Percentiles rank a stretch among this genome's conserved stretches.
phyloP scores from a whole-genome alignment of 2,329 filamentous ascomycete genomes.

The Penicillium sp. region DNA sequence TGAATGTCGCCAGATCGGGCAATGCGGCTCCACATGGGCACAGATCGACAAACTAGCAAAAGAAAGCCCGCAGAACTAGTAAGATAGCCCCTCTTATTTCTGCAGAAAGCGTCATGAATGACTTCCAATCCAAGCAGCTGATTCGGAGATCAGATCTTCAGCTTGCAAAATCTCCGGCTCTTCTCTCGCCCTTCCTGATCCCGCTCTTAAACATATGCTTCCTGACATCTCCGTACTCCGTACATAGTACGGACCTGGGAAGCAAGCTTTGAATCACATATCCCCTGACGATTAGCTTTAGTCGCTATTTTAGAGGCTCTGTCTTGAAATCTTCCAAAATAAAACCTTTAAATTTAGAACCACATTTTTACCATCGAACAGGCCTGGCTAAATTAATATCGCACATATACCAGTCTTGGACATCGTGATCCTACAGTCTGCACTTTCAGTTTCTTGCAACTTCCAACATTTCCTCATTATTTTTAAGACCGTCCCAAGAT shows the following conservation, averaged over 20 bases:
- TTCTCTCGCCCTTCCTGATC: too few species aligned
- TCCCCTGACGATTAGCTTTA: too few species aligned
- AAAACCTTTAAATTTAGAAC: too few species aligned
- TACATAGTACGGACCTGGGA: too few species aligned
- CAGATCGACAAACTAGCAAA: neutral
- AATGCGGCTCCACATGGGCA: neutral
- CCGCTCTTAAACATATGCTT: too few species aligned
- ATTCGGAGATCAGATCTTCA: neutral
- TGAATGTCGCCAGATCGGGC: neutral
- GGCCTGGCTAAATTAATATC: neutral
- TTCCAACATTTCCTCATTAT: slow-evolving; percentile 6
- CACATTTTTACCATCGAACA: too few species aligned
- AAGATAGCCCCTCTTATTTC: neutral
- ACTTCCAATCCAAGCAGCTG: neutral
- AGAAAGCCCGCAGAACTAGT: neutral
- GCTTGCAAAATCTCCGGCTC: too few species aligned
- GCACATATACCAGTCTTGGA: slow-evolving; percentile 3
- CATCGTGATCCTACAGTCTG: slow-evolving; percentile 7
- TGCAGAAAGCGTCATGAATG: neutral
- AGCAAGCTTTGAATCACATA: too few species aligned
- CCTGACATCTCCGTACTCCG: too few species aligned
- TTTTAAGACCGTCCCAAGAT: slow-evolving; percentile 6
- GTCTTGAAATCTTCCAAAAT: too few species aligned
- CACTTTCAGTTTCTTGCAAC: slow-evolving; percentile 2
- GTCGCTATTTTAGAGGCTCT: too few species aligned